Base-by-base conservation (phyloP, 2,329 filamentous ascomycete genomes). In the Diplodia corticola region DNA sequence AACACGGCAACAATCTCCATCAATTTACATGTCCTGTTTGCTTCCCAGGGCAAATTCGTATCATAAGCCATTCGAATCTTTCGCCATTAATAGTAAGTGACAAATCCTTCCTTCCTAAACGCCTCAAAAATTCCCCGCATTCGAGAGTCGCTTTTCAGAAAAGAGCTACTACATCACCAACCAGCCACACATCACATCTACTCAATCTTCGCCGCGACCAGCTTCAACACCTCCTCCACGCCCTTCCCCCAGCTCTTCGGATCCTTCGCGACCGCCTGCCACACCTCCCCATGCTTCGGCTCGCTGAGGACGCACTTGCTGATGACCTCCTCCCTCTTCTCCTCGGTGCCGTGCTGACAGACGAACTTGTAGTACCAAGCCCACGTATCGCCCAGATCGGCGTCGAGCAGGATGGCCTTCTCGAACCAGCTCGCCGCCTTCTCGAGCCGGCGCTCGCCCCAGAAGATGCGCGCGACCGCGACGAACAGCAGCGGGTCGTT, bases 361-460 rank as follows among this genome's bases (percentile, higher is more conserved):
- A 98, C 75, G 77, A 98, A 99, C 78, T 94, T 93, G 78, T 93
- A 95, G 78, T 97, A 99, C 94, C 94, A 99, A 22, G 93, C 94
- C 96, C 96, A 99, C 12, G 89, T 91, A 80, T 99, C 96, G 60
- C 95, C 95, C 60, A 88, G 81, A 76, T 98, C 93, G 40, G 89
- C 88, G 74, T 99, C 93, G 13, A 95, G 82, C 64, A 97, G 84
- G 65, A 97, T 88, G 0, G 95, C 95, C 80, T 96, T 97, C 80
- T 97, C 93, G 77, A 99, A 99, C 95, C 95, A 99, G 70, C 88
- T 93, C 78, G 93, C 91, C 2, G 95, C 94, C 78, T 97, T 97
- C 71, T 98, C 95, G 26, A 99, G 84, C 75, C 90, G 89, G 65
- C 95, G 86, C 80, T 99, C 95, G 10, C 87, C 89, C 95, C 95